phyloP scores from a whole-genome alignment of 164 flowering plant genomes.

The Paratinospora sagittata region DNA sequence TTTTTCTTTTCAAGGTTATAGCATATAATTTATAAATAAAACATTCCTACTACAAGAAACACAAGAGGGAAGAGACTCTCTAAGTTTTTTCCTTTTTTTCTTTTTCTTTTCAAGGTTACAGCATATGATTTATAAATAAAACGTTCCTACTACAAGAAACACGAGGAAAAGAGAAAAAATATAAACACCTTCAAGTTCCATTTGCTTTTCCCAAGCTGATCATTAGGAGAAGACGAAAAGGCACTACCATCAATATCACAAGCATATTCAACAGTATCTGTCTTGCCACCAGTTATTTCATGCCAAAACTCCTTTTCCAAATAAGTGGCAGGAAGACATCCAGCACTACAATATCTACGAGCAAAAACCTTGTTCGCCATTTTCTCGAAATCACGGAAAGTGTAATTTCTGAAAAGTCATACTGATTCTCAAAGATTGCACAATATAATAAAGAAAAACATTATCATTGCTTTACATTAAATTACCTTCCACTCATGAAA shows the following conservation, averaged over 20 bases:
- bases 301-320: constrained; percentile 97
- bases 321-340: constrained; percentile 78
- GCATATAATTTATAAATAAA: background rate
- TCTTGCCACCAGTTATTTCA: constrained; percentile 90
- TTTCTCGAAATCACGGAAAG: constrained; percentile 93
- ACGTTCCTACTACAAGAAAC: background rate
- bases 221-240: constrained; percentile 79
- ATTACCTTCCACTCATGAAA: constrained; percentile 95
- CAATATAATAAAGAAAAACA: constrained; percentile 5
- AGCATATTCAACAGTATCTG: constrained; percentile 93
- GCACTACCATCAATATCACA: constrained; percentile 99
- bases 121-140: background rate
- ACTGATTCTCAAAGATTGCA: constrained; percentile 22
- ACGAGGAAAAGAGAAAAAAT: constrained; percentile 7
- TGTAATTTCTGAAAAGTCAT: constrained; percentile 69
- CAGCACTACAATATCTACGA: constrained; percentile 85
- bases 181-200: constrained; percentile 91
- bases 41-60: background rate
- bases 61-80: background rate
- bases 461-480: background rate
- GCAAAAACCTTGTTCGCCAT: constrained; percentile 95
- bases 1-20: background rate
- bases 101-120: background rate
- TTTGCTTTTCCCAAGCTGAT: constrained; percentile 88
- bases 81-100: background rate